Percentiles rank a stretch among this genome's conserved stretches.
phyloP scores from a whole-genome alignment of 148 eudicot genomes.

The Chenopodium formosanum region DNA sequence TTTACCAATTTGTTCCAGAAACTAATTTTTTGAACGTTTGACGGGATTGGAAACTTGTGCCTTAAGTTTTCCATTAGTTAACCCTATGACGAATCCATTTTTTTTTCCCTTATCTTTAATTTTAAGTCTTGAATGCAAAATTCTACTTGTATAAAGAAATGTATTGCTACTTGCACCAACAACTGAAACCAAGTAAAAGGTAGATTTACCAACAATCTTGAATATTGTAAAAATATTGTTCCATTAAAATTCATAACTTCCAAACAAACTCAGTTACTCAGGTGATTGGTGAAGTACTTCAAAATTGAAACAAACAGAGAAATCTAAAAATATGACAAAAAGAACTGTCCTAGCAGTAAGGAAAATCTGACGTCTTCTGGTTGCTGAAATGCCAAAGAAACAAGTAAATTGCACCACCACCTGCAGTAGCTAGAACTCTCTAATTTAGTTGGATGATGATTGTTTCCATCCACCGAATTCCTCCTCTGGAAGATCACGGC shows the following conservation, averaged over 20 bases:
- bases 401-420: neutral
- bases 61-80: neutral
- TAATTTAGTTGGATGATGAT: slow-evolving; percentile 33
- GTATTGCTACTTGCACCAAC: neutral
- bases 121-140: neutral
- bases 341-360: neutral
- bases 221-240: neutral
- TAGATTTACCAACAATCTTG: neutral
- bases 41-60: neutral
- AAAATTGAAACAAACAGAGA: neutral
- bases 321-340: neutral
- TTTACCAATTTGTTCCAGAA: neutral
- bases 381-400: neutral
- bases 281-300: neutral
- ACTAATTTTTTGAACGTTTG: no score
- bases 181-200: neutral
- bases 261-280: neutral
- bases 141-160: neutral
- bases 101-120: no score
- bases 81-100: neutral
- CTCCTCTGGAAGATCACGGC: slow-evolving; percentile 38
- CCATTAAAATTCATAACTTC: neutral
- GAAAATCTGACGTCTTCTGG: neutral
- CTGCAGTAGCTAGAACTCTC: neutral
- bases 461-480: slow-evolving; percentile 71